Percentiles rank a stretch among this genome's conserved stretches.
phyloP scores from a whole-genome alignment of 169 alveolate genomes.

The Plasmodium cynomolgi region DNA sequence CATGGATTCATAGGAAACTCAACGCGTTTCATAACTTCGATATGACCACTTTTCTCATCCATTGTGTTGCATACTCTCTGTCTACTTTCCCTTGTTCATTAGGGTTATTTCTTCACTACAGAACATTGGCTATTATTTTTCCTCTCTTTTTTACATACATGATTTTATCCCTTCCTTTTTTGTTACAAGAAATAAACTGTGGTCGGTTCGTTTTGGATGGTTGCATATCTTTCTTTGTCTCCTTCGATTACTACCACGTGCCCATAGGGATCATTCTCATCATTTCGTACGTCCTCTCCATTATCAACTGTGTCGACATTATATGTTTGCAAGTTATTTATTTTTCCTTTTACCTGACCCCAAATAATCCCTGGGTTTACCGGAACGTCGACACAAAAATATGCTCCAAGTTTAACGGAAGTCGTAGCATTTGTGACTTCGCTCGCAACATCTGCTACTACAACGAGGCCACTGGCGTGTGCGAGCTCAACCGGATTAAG shows the following conservation, averaged over 20 bases:
- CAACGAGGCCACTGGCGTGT: not conserved
- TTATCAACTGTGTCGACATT: conserved; percentile 32
- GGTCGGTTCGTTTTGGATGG: conserved; percentile 62
- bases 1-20: conserved; percentile 63
- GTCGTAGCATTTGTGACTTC: conserved; percentile 35
- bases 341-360: conserved; percentile 10
- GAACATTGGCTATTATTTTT: conserved; percentile 35
- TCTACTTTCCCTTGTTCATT: conserved; percentile 36
- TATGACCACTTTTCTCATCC: conserved; percentile 19
- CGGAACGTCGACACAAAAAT: conserved; percentile 34
- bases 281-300: conserved; percentile 40
- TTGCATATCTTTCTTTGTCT: conserved; percentile 37
- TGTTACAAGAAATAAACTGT: conserved; percentile 61
- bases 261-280: conserved; percentile 44
- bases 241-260: conserved; percentile 17
- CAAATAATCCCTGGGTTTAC: conserved; percentile 50
- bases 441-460: conserved; percentile 49
- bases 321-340: conserved; percentile 20
- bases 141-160: conserved; percentile 44
- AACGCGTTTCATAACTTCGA: conserved; percentile 34
- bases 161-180: conserved; percentile 21
- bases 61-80: conserved; percentile 39
- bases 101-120: conserved; percentile 29
- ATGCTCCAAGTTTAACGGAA: conserved; percentile 56
- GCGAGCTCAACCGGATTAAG: conserved; percentile 47